Evolutionary conservation across 306 rosid genomes (phyloP), one percentile per base, ranked within the genome.

Genomic region (Luffa aegyptiaca): DNA sequence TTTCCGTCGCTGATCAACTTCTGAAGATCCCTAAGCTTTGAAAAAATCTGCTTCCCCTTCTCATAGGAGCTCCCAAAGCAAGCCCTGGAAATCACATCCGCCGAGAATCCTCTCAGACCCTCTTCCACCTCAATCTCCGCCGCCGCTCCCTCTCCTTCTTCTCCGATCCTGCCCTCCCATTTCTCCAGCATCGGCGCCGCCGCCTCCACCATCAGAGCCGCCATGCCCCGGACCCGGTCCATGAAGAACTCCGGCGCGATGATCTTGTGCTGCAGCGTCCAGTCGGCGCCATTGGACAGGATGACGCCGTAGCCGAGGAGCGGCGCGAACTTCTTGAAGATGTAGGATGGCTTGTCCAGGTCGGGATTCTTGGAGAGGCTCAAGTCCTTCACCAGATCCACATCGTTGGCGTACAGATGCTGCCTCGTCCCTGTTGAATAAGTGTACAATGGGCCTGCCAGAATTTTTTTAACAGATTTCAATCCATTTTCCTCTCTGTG

Each of bases 161-260:
- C 85, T 69, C 86, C 92, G 53, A 95, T 75, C 37, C 75, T 4
- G 7, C 81, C 80, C 66, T 89, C 97, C 97, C 97, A 93, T 81
- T 89, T 89, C 10, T 52, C 20, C 8, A 95, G 80, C 79, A 95
- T 55, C 2, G 91, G 84, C 17, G 84, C 82, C 6, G 92, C 89
- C 63, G 97, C 90, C 79, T 91, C 90, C 33, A 84, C 36, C 92
- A 95, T 93, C n/a, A 86, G 84, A 21, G 86, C 90, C 85, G 88
- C 90, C 99, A 95, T 95, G 17, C 89, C 99, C 97, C 92, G 92
- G 62, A 95, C 97, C 85, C 89, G 93, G 85, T 90, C 90, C 91
- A 88, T 89, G 89, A 88, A 95, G 84, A 95, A 95, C 83, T 95
- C 97, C 37, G 97, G 92, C 2, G 97, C 96, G 35, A 95, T 86